phyloP scores from a whole-genome alignment of 257 asterid species.

The Haberlea rhodopensis region DNA sequence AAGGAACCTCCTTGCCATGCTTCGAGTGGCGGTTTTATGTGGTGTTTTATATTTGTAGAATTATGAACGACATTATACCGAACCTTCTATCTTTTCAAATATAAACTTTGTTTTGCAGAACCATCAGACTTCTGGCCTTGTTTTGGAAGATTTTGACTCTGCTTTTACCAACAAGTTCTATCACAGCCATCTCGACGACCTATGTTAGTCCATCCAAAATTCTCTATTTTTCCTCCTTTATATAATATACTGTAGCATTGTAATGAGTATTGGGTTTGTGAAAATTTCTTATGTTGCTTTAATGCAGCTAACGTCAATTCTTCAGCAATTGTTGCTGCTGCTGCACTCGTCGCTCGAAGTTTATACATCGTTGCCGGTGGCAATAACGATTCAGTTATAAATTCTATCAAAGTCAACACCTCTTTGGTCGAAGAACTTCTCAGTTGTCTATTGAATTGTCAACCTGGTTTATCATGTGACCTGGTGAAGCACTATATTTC shows the following conservation, averaged over 20 bases:
- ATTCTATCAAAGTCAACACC: slow-evolving; percentile 53
- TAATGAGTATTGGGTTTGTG: slow-evolving; percentile 17
- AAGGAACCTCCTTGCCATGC: background rate
- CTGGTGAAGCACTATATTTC: slow-evolving; percentile 73
- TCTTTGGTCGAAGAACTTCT: slow-evolving; percentile 80
- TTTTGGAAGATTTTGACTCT: slow-evolving; percentile 90
- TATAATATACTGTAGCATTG: background rate
- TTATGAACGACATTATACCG: slow-evolving; percentile 19
- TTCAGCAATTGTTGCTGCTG: slow-evolving; percentile 78
- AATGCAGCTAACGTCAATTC: slow-evolving; percentile 83
- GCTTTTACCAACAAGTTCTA: slow-evolving; percentile 78
- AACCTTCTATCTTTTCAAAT: slow-evolving; percentile 14
- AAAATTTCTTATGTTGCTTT: slow-evolving; percentile 28
- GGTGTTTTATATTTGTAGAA: background rate
- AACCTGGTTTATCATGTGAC: slow-evolving; percentile 79
- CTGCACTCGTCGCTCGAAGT: slow-evolving; percentile 89
- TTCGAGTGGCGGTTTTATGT: background rate
- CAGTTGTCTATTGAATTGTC: slow-evolving; percentile 73
- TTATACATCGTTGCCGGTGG: slow-evolving; percentile 78
- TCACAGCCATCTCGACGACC: slow-evolving; percentile 93
- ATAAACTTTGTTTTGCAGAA: slow-evolving; percentile 49
- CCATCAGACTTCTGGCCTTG: slow-evolving; percentile 74
- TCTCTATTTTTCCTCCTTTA: slow-evolving; percentile 2
- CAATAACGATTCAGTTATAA: slow-evolving; percentile 40
- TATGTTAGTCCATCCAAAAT: slow-evolving; percentile 56